Conservation (phyloP, 2,329 filamentous ascomycete genomes). For the Diaporthe capsici region DNA sequence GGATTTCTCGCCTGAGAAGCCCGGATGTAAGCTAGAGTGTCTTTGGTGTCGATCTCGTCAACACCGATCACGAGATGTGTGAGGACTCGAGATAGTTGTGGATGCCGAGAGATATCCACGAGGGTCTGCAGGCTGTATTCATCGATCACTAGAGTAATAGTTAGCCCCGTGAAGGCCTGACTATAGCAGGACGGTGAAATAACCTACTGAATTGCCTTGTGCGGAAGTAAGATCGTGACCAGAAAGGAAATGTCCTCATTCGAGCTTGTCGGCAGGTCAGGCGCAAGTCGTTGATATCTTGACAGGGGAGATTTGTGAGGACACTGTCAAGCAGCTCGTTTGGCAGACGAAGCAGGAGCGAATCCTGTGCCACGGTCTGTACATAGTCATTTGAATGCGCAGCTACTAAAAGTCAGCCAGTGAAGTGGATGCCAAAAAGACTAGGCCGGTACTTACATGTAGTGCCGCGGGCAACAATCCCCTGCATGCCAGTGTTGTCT, state of each 20-base stretch:
- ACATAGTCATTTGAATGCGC: too few species aligned
- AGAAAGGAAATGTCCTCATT: background rate
- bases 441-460: background rate
- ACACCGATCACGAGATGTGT: background rate
- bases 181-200: fast-evolving
- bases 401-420: background rate
- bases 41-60: background rate
- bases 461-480: fast-evolving
- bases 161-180: background rate
- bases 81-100: background rate
- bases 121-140: background rate
- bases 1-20: background rate
- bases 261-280: background rate
- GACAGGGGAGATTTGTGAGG: background rate
- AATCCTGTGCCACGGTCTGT: background rate
- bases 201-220: slow-evolving; percentile 8
- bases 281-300: slow-evolving; percentile 2
- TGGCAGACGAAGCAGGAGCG: background rate
- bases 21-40: background rate
- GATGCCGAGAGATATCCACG: background rate
- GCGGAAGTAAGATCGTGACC: background rate
- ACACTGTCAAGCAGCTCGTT: background rate
- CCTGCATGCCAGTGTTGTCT: too few species aligned
- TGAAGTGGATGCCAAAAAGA: background rate
- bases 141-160: background rate